Base-by-base conservation (phyloP, 2,329 filamentous ascomycete species). In the Cladosporium sp. region DNA sequence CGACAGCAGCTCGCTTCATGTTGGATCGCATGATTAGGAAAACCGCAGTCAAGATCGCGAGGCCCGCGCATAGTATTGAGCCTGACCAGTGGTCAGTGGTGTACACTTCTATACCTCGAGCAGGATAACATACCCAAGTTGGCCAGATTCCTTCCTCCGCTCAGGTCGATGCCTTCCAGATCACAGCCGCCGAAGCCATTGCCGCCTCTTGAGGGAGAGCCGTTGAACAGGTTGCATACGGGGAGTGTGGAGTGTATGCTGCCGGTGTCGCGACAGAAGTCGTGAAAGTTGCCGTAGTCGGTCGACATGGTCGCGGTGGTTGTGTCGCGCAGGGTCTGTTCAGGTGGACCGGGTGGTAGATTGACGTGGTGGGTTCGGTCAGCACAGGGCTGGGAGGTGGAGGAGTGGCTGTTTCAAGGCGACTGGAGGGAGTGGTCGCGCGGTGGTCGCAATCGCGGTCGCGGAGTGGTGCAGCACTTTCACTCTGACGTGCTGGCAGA, bases 1-100 rank as follows among this genome's bases (percentile, higher is more conserved):
- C 95, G 57, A 99, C 95, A 65, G 95, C 95, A 65, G 95, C 95
- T 78, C 91, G 89, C 81, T 99, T 98, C 77, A 86, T 87, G 74
- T 98, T 91, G 23, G 95, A 96, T 71, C 88, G 85, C 80, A 90
- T 86, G 78, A 98, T 73, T 66, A 99, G 82, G 71, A 90, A 88
- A 12, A 81, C 74, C 5, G 90, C 83, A 10, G 86, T 80, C 26
- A 86, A 73, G 71, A 99, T 93, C 49, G 93, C 92, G 69, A 96
- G 77, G 68, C 84, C 92, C 68, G 87, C 90, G 49, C 98, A 78
- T 55, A 99, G 71, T 76, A 99, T 97, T 8, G 93, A 96, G n/a
- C 95, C 90, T 92, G 71, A 16, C 33, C 4, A 16, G n/a, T 18
- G 64, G 73, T 82, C 66, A 82, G 72, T 64, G 18, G 50, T 46